Evolutionary conservation across 192 early-diverging fungal genomes (phyloP).

Genomic region (Rhizoclosmatium sp.): DNA sequence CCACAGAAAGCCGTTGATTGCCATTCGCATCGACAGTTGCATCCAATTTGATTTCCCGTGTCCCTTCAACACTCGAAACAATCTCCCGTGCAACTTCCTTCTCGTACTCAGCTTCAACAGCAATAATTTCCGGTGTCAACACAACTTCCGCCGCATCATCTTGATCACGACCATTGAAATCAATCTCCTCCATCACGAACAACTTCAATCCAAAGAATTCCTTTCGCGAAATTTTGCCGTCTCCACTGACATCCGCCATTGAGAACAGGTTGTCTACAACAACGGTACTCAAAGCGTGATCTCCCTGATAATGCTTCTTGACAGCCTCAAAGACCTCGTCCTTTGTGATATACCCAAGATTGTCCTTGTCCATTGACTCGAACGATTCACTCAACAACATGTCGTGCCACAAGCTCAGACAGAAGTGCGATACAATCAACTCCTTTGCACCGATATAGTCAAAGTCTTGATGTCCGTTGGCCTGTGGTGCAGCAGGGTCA

Average conservation of each 20-base stretch:
- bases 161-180: background rate
- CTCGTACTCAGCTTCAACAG: background rate
- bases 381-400: conserved; percentile 7
- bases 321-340: conserved; percentile 11
- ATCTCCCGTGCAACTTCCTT: background rate
- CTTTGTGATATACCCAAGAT: background rate
- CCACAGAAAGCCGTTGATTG: too few relatives aligned
- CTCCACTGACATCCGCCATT: conserved; percentile 17
- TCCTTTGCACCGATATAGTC: conserved; percentile 29
- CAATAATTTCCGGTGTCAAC: background rate
- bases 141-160: background rate
- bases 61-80: too few relatives aligned
- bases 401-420: conserved; percentile 18
- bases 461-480: background rate
- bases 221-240: conserved; percentile 2
- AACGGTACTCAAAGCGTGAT: background rate
- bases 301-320: conserved; percentile 9
- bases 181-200: background rate
- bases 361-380: background rate
- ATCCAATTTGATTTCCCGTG: too few relatives aligned
- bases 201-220: conserved; percentile 14
- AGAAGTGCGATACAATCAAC: conserved; percentile 24
- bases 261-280: conserved; percentile 24
- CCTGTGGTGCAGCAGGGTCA: background rate
- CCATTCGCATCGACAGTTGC: too few relatives aligned